A percentile compares a stretch with the other conserved stretches of the same genome.
Conservation (phyloP, 768 basidiomycete species). For the Lentinula edodes region DNA sequence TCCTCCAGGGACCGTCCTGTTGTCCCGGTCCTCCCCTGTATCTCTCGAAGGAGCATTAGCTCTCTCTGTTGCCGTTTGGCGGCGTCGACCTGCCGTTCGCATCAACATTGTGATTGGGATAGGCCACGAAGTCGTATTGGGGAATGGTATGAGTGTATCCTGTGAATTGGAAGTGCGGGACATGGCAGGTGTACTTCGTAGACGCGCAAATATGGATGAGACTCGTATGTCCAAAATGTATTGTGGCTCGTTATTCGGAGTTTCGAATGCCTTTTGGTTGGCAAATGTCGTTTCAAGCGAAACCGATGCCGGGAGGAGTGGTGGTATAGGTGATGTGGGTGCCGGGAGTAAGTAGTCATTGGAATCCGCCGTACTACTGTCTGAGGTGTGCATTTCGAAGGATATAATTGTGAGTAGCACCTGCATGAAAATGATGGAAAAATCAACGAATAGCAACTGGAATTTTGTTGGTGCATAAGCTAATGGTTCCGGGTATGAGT, state of each 20-base stretch:
- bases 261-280: conserved; percentile 1
- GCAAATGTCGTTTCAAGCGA: conserved; percentile 8
- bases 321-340: conserved; percentile 14
- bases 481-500: conserved; percentile 16
- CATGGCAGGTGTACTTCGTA: conserved; percentile 49
- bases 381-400: conserved; percentile 52
- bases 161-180: conserved; percentile 18
- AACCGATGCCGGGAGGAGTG: conserved; percentile 8
- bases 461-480: conserved; percentile 58
- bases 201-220: conserved; percentile 44
- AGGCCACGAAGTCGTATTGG: conserved; percentile 53
- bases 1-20: conserved; percentile 29
- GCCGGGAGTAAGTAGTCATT: conserved; percentile 20
- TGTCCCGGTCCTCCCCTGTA: background rate
- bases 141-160: conserved; percentile 44
- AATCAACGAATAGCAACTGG: conserved; percentile 62
- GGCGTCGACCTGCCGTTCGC: conserved; percentile 41
- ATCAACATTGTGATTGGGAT: conserved; percentile 2
- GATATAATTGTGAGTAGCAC: conserved; percentile 60
- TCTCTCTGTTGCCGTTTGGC: conserved; percentile 40
- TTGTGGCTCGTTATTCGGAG: conserved; percentile 20
- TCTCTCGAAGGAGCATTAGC: conserved; percentile 18
- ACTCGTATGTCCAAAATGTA: conserved; percentile 65
- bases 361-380: conserved; percentile 30
- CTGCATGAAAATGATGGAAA: conserved; percentile 63